Percentiles rank a stretch among this genome's conserved stretches.
Evolutionary conservation across 176 grass and related monocot species (phyloP).

Genomic region (Alloteropsis semialata): DNA sequence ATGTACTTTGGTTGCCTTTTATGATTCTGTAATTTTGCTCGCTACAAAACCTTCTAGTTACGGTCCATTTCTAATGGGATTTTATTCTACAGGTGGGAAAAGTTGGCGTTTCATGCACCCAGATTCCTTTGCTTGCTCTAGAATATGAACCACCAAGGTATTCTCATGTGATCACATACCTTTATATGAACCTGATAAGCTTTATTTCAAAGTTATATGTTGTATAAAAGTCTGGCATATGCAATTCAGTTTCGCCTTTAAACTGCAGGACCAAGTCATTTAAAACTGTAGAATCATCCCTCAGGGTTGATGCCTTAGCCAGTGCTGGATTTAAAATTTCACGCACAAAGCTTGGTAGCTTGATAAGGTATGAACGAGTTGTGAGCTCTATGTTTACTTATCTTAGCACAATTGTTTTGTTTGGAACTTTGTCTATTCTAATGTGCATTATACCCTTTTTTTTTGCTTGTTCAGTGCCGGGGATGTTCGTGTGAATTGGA

Average conservation of each 20-base stretch:
- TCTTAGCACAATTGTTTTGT: slow-evolving; percentile 8
- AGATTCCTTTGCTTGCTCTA: slow-evolving; percentile 91
- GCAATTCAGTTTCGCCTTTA: slow-evolving; percentile 8
- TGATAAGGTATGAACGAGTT: slow-evolving; percentile 65
- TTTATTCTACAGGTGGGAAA: slow-evolving; percentile 74
- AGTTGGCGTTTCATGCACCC: slow-evolving; percentile 67
- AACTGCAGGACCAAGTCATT: slow-evolving; percentile 74
- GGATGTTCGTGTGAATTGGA: slow-evolving; percentile 91
- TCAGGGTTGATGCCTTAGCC: slow-evolving; percentile 89
- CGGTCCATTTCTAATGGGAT: not conserved
- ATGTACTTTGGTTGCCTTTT: slow-evolving; percentile 6
- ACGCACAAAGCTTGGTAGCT: slow-evolving; percentile 81
- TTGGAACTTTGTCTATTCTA: slow-evolving; percentile 6
- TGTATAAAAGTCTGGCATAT: slow-evolving; percentile 17
- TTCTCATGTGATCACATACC: slow-evolving; percentile 11
- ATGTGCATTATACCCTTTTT: slow-evolving; percentile 8
- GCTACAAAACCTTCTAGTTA: not conserved
- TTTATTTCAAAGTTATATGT: not conserved
- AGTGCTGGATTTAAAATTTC: slow-evolving; percentile 97
- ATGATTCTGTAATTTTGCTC: not conserved
- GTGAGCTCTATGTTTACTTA: not conserved
- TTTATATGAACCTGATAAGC: slow-evolving; percentile 25
- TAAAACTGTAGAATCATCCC: slow-evolving; percentile 84
- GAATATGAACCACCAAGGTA: slow-evolving; percentile 97
- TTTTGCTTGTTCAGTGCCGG: slow-evolving; percentile 56